Evolutionary conservation across 805 yeast species (phyloP).

Genomic region (Spathaspora sp.): DNA sequence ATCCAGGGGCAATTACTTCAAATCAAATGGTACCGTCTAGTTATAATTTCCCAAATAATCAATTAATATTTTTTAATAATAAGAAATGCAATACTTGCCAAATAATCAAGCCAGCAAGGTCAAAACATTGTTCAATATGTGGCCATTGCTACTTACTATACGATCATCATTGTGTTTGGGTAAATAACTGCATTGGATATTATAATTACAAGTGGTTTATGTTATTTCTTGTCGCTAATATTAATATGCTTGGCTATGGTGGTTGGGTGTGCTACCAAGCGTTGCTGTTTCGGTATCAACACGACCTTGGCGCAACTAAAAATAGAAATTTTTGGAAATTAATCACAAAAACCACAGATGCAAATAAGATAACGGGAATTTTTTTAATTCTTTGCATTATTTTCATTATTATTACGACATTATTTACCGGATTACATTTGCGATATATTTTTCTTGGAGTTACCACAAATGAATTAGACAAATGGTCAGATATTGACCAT

Average conservation of each 20-base stretch:
- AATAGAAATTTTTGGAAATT: constrained; percentile 14
- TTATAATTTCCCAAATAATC: constrained; percentile 27
- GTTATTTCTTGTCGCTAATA: constrained; percentile 49
- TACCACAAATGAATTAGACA: constrained; percentile 70
- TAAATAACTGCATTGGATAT: constrained; percentile 72
- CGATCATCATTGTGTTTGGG: constrained; percentile 66
- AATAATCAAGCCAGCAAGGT: constrained; percentile 50
- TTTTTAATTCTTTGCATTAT: constrained; percentile 37
- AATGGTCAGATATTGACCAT: constrained; percentile 65
- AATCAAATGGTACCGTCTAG: constrained; percentile 12
- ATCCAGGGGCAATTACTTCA: constrained; percentile 41
- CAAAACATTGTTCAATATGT: constrained; percentile 66
- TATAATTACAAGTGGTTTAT: constrained; percentile 62
- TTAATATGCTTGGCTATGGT: constrained; percentile 39
- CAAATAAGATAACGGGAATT: constrained; percentile 39
- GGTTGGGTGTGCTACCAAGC: constrained; percentile 28
- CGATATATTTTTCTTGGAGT: constrained; percentile 58
- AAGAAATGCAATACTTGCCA: constrained; percentile 47
- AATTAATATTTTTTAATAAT: constrained; percentile 48
- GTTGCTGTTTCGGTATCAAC: constrained; percentile 8
- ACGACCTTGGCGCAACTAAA: not conserved
- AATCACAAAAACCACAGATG: constrained; percentile 22
- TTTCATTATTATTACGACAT: constrained; percentile 31
- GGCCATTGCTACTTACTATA: constrained; percentile 43
- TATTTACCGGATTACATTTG: constrained; percentile 45